phyloP scores from a whole-genome alignment of 2,329 filamentous ascomycete species.

The Seiridium unicorne region DNA sequence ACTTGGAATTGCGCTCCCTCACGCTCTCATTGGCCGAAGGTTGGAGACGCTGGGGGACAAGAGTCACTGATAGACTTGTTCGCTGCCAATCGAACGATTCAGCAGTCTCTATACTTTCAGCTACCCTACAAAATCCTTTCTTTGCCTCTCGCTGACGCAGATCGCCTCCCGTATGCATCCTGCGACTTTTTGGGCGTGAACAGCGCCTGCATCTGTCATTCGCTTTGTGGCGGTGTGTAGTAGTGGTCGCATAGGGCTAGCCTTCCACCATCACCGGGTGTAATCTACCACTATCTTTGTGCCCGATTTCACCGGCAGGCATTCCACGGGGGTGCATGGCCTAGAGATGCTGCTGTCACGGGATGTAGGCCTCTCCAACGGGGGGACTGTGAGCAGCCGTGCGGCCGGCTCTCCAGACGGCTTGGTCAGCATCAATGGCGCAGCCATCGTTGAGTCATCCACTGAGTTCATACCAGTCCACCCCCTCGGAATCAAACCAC shows the following conservation, averaged over 20 bases:
- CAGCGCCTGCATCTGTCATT: too few relatives aligned
- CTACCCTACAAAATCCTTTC: too few relatives aligned
- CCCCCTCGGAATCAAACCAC: slow-evolving; percentile 80
- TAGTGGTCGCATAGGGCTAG: too few relatives aligned
- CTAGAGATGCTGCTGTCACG: slow-evolving; percentile 12
- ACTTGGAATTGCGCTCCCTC: neutral
- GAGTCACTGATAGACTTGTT: neutral
- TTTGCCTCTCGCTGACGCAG: too few relatives aligned
- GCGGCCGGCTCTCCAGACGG: neutral
- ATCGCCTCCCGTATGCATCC: too few relatives aligned
- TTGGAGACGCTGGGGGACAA: neutral
- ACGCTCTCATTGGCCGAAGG: neutral
- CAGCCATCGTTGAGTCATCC: slow-evolving; percentile 10
- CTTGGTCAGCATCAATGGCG: neutral
- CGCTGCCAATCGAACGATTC: neutral
- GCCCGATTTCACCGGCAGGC: too few relatives aligned
- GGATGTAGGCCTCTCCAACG: slow-evolving; percentile 6
- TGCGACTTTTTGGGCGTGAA: too few relatives aligned
- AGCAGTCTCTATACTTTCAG: neutral
- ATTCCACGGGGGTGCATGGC: too few relatives aligned
- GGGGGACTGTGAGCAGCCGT: neutral
- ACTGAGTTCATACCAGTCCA: slow-evolving; percentile 66
- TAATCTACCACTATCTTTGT: too few relatives aligned
- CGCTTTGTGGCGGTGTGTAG: too few relatives aligned
- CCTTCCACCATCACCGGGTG: too few relatives aligned